Base-by-base conservation (phyloP, 2,329 filamentous ascomycete species). In the Stenocarpella maydis region DNA sequence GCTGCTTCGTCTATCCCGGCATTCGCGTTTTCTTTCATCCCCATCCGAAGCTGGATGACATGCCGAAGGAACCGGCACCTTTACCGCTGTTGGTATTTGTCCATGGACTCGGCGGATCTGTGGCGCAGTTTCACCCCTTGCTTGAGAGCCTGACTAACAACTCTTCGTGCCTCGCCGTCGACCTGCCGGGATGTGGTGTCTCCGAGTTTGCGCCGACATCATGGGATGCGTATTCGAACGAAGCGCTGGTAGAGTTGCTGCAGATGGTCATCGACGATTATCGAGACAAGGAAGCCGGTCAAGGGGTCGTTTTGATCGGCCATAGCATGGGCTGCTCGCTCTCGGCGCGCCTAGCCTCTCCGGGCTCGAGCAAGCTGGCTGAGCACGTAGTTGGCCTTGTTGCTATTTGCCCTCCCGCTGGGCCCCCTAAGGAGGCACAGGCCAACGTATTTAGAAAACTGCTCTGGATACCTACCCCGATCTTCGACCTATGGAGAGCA, bases 291-390 rank as follows among this genome's bases (percentile, higher is more conserved):
- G 84, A 88, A 43, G 82, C 84, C 21, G 84, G 83, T 1, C 94
- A 97, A 78, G 87, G 89, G 4, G 87, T 97, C 17, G 86, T 98
- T 24, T 79, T 98, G 37, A 88, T 98, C 70, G 94, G 91, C 1
- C 96, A 99, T 77, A 97, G 94, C 77, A 92, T 98, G 88, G 96
- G 96, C 8, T 94, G 92, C 69, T 92, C 92, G 3, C 82, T 98
- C 24, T 89, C 91, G 7, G 90, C 92, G 31, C 82, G 91, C 19
- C 82, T 98, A 64, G 91, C 93, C 12, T 85, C 72, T 73, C 80
- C 85, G 1, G 82, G 89, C 69, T 82, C 79, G 26, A 82, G 83
- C 31, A 78, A 82, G 1, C 75, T 93, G n/a, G 83, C 87, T 39
- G 79, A 89, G 12, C 84, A 92, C 75, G 86, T 97, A n/a, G 81